Conservation (phyloP, 306 rosid genomes). For the Biancaea sappan region DNA sequence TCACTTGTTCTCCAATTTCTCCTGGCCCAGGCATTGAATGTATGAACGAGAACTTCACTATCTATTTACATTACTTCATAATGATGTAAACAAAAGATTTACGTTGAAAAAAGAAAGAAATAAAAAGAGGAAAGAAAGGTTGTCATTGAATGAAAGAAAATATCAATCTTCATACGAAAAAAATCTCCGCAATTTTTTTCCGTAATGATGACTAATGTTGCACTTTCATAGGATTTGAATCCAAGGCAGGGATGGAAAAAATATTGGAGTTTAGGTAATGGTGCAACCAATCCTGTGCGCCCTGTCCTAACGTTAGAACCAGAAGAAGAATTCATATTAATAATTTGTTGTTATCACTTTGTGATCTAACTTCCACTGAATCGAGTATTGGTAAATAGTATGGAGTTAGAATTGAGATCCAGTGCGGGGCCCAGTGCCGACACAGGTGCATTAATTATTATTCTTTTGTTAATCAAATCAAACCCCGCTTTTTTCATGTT, state of each 20-base stretch:
- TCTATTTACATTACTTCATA: too few relatives aligned
- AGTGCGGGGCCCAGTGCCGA: not conserved
- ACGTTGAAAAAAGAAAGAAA: too few relatives aligned
- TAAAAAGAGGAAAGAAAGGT: too few relatives aligned
- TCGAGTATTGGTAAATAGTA: not conserved
- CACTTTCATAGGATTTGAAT: not conserved
- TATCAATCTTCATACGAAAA: too few relatives aligned
- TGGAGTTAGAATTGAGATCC: not conserved
- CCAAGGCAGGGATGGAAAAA: not conserved
- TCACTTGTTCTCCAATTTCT: too few relatives aligned
- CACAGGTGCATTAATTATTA: not conserved
- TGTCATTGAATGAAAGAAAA: too few relatives aligned
- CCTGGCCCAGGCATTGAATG: too few relatives aligned
- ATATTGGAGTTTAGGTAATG: not conserved
- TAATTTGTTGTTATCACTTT: not conserved
- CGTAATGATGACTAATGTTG: not conserved
- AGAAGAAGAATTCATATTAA: not conserved
- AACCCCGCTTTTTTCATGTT: not conserved
- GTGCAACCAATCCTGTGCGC: not conserved
- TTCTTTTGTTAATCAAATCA: not conserved
- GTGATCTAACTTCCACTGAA: not conserved
- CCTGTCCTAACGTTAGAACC: not conserved
- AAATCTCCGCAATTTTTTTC: too few relatives aligned
- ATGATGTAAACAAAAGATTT: too few relatives aligned
- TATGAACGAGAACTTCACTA: too few relatives aligned